Evolutionary conservation across 1,139 yeast genomes (phyloP).

Genomic region (Blastobotrys persicus): DNA sequence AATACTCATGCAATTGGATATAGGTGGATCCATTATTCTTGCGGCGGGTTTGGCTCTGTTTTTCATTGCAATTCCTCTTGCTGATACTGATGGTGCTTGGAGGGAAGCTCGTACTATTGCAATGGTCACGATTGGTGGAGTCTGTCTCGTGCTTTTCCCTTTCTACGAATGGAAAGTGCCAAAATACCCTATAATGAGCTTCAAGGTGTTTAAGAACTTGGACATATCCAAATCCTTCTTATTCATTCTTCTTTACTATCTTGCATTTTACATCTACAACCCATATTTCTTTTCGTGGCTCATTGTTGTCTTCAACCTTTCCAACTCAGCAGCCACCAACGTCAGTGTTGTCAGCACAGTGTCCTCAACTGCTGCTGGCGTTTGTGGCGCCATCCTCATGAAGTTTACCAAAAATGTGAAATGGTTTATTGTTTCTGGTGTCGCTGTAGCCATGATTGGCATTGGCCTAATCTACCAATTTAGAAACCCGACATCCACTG

Average conservation of each 20-base stretch:
- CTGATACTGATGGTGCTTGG: slow-evolving; percentile 14
- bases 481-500: slow-evolving; percentile 20
- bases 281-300: slow-evolving; percentile 37
- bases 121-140: slow-evolving; percentile 17
- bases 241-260: slow-evolving; percentile 19
- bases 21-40: slow-evolving; percentile 20
- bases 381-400: slow-evolving; percentile 54
- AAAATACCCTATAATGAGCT: slow-evolving; percentile 18
- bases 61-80: slow-evolving; percentile 23
- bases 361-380: slow-evolving; percentile 56
- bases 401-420: slow-evolving; percentile 50
- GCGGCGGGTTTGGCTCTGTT: slow-evolving; percentile 21
- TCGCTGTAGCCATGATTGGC: slow-evolving; percentile 51
- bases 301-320: slow-evolving; percentile 54
- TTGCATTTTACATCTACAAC: slow-evolving; percentile 22
- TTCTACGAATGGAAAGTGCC: slow-evolving; percentile 19
- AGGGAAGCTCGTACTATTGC: slow-evolving; percentile 13
- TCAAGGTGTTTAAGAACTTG: slow-evolving; percentile 15
- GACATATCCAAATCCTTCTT: slow-evolving; percentile 18
- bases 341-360: slow-evolving; percentile 61
- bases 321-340: slow-evolving; percentile 62
- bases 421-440: slow-evolving; percentile 57
- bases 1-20: slow-evolving; percentile 20
- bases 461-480: slow-evolving; percentile 41
- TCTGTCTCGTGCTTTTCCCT: slow-evolving; percentile 17